Evolutionary conservation across 2,329 filamentous ascomycete species (phyloP), one percentile per base, ranked within the genome.

Genomic region (Fusarium equiseti): DNA sequence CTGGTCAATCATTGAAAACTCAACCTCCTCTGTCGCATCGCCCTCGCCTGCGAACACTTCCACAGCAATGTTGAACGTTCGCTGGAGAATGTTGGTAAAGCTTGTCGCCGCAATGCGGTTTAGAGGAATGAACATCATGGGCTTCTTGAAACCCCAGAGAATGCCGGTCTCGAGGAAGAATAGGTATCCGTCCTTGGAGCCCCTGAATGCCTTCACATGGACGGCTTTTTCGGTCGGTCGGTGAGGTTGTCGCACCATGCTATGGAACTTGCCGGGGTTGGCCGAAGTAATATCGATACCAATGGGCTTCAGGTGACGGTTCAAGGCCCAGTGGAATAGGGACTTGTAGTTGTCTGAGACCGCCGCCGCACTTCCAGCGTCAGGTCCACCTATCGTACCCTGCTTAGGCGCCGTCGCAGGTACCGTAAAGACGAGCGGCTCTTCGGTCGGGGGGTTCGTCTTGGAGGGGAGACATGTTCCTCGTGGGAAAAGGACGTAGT

Each of bases 91-190:
- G 63, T 83, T 91, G 8, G 89, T 91, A 76, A 91, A 92, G 73
- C 88, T 90, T n/a, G 91, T 83, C 3, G 89, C 88, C 0, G 83
- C 82, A 53, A 92, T 88, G 15, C 86, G 83, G 55, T 87, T 85
- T 20, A 91, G 83, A 7, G 89, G 88, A 8, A 92, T 82, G 72
- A 91, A 91, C 24, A 90, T 79, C 4, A 92, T 77, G 1, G 90
- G 90, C 78, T 92, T 92, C 79, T 91, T 91, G 82, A 90, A 92
- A 1, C 85, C 89, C 89, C 89, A 92, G 10, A 92, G 77, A 57
- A 92, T 91, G 16, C 90, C 90, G 27, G 84, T 89, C 32, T 89
- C 85, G 18, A 92, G 80, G 75, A 92, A 91, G 75, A 91, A 92
- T 2, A 92, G 81, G 70, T 86, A 91, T 1, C 90, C 90, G 63